Conservation (phyloP, 2,329 filamentous ascomycete genomes). For the Xylariomycetidae sp. region DNA sequence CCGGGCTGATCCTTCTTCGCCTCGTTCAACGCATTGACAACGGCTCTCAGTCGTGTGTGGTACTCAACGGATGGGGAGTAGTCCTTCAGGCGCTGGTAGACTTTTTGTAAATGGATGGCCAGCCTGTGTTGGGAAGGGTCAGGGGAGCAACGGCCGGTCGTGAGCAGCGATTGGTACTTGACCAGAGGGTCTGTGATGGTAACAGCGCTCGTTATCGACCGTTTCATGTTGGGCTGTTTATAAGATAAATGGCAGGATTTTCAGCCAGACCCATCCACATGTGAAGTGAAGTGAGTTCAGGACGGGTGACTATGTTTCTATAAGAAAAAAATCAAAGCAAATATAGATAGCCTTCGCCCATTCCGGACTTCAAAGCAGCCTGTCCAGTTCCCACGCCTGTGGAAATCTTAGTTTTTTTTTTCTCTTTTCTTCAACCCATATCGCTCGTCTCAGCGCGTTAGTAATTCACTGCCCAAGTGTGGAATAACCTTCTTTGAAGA, state of each 20-base stretch:
- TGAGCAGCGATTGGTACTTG: constrained; percentile 68
- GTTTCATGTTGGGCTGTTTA: constrained; percentile 25
- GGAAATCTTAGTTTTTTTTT: too few relatives aligned
- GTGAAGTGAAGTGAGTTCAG: too few relatives aligned
- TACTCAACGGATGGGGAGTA: constrained; percentile 72
- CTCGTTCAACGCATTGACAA: constrained; percentile 45
- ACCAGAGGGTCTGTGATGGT: constrained; percentile 69
- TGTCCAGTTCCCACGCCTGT: too few relatives aligned
- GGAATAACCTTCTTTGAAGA: too few relatives aligned
- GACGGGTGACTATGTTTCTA: too few relatives aligned
- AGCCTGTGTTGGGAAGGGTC: constrained; percentile 70
- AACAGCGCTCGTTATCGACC: constrained; percentile 38
- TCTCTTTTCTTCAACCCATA: too few relatives aligned
- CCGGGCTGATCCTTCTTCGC: constrained; percentile 26
- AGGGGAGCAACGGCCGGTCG: constrained; percentile 60
- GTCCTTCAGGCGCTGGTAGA: constrained; percentile 72
- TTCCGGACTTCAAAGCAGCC: too few relatives aligned
- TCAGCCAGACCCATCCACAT: neutral
- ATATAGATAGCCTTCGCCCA: too few relatives aligned
- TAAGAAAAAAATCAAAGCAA: too few relatives aligned
- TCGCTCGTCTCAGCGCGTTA: too few relatives aligned
- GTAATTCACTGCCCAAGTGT: too few relatives aligned
- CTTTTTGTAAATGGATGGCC: constrained; percentile 70
- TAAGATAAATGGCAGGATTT: too few relatives aligned
- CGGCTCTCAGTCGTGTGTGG: constrained; percentile 56